A percentile compares a stretch with the other conserved stretches of the same genome.
Conservation (phyloP, 441 rosid species). For the Metrosideros polymorpha region DNA sequence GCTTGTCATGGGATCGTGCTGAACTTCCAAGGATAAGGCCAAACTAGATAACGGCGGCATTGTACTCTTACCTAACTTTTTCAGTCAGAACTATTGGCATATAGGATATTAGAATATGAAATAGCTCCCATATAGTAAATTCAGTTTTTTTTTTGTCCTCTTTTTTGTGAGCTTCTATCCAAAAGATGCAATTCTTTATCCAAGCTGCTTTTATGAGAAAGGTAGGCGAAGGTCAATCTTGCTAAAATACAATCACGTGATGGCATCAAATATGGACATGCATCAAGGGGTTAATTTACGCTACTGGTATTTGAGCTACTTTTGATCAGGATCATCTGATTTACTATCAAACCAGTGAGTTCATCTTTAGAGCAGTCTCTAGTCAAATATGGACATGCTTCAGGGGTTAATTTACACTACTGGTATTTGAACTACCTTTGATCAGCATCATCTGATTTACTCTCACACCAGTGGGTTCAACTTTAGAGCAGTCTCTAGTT, state of each 20-base stretch:
- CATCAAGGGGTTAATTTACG: background rate
- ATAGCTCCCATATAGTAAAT: background rate
- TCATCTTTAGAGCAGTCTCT: background rate
- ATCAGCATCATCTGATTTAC: background rate
- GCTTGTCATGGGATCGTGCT: background rate
- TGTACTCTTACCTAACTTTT: background rate
- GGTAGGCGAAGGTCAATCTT: background rate
- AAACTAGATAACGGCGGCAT: background rate
- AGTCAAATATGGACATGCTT: background rate
- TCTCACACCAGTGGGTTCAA: background rate
- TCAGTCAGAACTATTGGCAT: background rate
- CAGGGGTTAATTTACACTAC: background rate
- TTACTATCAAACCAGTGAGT: background rate
- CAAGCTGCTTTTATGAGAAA: background rate
- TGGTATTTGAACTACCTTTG: background rate
- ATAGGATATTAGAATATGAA: background rate
- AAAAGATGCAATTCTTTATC: background rate
- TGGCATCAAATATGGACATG: background rate
- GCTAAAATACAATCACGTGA: background rate
- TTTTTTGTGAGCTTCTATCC: background rate
- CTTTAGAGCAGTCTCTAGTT: background rate
- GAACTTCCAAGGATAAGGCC: background rate
- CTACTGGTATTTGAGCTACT: background rate
- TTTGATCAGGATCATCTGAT: background rate
- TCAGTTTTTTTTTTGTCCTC: background rate